phyloP scores from a whole-genome alignment of 208 protist species.

The Acanthamoeba lenticulata region DNA sequence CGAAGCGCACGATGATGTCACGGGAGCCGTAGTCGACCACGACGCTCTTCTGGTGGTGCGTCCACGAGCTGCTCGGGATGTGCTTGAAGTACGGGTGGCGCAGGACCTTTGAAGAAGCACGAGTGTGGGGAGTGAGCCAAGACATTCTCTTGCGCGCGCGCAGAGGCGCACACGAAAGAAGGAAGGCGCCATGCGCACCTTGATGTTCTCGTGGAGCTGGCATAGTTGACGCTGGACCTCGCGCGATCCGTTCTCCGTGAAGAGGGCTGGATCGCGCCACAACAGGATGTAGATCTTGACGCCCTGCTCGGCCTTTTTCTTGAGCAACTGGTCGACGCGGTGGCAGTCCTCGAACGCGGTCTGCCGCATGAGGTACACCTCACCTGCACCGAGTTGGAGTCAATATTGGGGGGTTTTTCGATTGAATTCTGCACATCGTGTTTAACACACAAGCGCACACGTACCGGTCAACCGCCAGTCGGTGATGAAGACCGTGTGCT shows the following conservation, averaged over 20 bases:
- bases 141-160: neutral
- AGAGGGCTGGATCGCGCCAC: conserved; percentile 32
- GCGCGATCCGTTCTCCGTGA: conserved; percentile 17
- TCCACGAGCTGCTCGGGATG: conserved; percentile 25
- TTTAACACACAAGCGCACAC: too few species aligned
- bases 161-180: neutral
- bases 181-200: neutral
- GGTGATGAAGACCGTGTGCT: conserved; percentile 64
- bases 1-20: neutral
- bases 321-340: conserved; percentile 15
- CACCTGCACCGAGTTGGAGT: too few species aligned
- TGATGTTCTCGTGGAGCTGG: conserved; percentile 48
- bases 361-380: conserved; percentile 35
- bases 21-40: conserved; percentile 64
- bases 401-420: neutral
- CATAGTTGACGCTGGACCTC: neutral
- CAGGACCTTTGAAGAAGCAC: neutral
- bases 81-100: conserved; percentile 50
- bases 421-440: neutral
- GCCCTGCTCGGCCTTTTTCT: conserved; percentile 57
- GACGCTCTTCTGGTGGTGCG: conserved; percentile 68
- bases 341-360: conserved; percentile 26
- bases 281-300: conserved; percentile 58
- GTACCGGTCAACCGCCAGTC: conserved; percentile 61
- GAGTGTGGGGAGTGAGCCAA: neutral